Conservation (phyloP, 164 flowering plant genomes). For the Brasenia schreberi region DNA sequence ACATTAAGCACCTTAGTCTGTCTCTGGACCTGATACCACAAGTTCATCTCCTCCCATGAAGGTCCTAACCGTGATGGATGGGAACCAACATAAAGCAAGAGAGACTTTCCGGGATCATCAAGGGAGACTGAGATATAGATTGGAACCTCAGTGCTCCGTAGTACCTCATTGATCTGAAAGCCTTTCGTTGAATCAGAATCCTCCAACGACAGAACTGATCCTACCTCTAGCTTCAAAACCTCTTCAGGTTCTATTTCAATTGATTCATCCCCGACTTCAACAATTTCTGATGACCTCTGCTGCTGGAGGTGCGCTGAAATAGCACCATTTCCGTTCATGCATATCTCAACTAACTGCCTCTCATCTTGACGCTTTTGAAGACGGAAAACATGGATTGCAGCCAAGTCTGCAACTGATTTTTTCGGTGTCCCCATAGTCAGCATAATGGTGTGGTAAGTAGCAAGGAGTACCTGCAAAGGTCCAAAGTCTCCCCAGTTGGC, state of each 20-base stretch:
- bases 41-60: conserved; percentile 82
- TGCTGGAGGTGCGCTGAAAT: conserved; percentile 34
- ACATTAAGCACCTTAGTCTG: conserved; percentile 68
- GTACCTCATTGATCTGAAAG: conserved; percentile 46
- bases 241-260: conserved; percentile 26
- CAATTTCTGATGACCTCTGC: conserved; percentile 58
- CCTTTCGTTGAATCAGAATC: conserved; percentile 58
- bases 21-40: conserved; percentile 93
- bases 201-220: conserved; percentile 71
- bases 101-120: conserved; percentile 45
- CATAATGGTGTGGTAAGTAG: conserved; percentile 58
- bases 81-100: conserved; percentile 64
- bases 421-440: conserved; percentile 60
- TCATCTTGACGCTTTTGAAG: conserved; percentile 60
- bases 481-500: conserved; percentile 94
- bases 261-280: conserved; percentile 55
- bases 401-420: conserved; percentile 64
- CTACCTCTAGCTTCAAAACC: conserved; percentile 42
- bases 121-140: conserved; percentile 46
- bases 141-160: conserved; percentile 29
- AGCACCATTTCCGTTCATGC: conserved; percentile 38
- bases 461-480: conserved; percentile 58
- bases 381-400: conserved; percentile 57
- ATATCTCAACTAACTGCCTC: conserved; percentile 35
- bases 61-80: conserved; percentile 84